Evolutionary conservation across 2,329 filamentous ascomycete species (phyloP).

Genomic region (Xylariaceae sp.): DNA sequence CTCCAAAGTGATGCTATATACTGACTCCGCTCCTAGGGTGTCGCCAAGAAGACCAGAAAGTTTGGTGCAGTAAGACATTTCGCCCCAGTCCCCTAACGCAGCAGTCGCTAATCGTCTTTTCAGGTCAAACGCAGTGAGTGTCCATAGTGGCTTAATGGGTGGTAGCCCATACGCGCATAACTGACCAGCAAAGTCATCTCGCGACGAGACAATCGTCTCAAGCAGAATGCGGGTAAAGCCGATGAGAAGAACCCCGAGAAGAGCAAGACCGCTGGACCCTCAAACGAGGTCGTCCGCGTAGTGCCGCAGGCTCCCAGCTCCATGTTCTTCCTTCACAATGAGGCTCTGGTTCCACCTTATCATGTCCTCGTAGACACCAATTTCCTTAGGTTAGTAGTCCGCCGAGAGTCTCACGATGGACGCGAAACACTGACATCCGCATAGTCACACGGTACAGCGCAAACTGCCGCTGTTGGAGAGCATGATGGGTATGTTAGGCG

Average conservation of each 20-base stretch:
- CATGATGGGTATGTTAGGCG: constrained; percentile 55
- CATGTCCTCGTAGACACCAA: constrained; percentile 62
- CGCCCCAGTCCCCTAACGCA: constrained; percentile 22
- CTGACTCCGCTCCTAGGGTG: not conserved
- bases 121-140: constrained; percentile 30
- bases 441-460: constrained; percentile 74
- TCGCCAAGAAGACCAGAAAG: constrained; percentile 18
- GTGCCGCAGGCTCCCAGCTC: constrained; percentile 78
- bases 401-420: not conserved
- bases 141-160: not conserved
- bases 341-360: constrained; percentile 81
- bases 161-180: constrained; percentile 2
- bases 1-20: not conserved
- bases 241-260: constrained; percentile 58
- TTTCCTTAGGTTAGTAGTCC: constrained; percentile 60
- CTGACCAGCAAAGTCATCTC: constrained; percentile 58
- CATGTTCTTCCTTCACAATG: constrained; percentile 74
- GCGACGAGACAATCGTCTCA: constrained; percentile 74
- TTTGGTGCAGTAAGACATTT: constrained; percentile 15
- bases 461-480: constrained; percentile 85
- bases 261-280: constrained; percentile 48
- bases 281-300: constrained; percentile 68
- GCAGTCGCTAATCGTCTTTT: constrained; percentile 22
- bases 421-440: not conserved
- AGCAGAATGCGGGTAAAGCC: constrained; percentile 72